Evolutionary conservation across 441 rosid species (phyloP).

Genomic region (Corymbia citriodora): DNA sequence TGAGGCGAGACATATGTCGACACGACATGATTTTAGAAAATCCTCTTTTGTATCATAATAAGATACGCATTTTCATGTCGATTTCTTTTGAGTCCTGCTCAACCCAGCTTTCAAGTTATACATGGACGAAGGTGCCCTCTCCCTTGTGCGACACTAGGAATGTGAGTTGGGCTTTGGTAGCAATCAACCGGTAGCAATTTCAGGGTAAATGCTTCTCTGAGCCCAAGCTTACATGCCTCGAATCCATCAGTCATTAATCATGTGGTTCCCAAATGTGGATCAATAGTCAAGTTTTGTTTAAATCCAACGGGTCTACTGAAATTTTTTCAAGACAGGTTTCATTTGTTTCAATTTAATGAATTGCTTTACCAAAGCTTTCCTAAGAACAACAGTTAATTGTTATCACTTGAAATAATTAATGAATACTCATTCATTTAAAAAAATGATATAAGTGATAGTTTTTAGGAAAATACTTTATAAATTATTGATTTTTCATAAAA

Average conservation of each 20-base stretch:
- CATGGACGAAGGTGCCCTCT: neutral
- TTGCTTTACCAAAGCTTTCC: too few species aligned
- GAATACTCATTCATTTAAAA: neutral
- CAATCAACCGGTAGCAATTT: neutral
- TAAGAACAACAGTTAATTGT: too few species aligned
- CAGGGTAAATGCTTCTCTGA: neutral
- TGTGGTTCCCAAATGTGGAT: neutral
- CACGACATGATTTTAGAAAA: neutral
- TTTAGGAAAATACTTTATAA: neutral
- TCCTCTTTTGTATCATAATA: neutral
- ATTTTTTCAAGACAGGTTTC: neutral
- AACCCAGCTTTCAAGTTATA: neutral
- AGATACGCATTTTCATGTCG: neutral
- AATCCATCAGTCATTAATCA: neutral
- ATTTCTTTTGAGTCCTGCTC: neutral
- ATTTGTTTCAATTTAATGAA: too few species aligned
- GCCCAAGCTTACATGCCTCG: rapidly evolving
- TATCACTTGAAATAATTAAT: too few species aligned
- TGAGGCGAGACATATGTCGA: neutral
- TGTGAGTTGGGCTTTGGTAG: neutral
- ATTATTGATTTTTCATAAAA: neutral
- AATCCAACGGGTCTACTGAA: neutral
- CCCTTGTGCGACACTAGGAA: neutral
- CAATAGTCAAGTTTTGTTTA: too few species aligned
- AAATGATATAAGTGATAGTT: neutral